Percentiles rank a stretch among this genome's conserved stretches.
phyloP scores from a whole-genome alignment of 2,329 filamentous ascomycete species.

The Ciborinia camelliae region DNA sequence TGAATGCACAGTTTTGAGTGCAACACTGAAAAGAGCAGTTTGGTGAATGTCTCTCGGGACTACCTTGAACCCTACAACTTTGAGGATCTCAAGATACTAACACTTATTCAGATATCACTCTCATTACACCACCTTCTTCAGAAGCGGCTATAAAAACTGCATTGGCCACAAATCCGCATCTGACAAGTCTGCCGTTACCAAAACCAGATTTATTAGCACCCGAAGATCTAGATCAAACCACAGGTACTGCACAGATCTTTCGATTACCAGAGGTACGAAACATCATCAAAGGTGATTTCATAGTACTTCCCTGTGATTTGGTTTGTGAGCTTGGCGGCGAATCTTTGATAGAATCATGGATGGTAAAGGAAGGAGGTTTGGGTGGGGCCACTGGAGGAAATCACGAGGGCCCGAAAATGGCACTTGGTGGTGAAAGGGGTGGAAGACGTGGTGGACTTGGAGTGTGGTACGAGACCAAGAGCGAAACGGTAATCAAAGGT shows the following conservation, averaged over 20 bases:
- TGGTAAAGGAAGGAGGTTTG: constrained; percentile 75
- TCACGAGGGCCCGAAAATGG: constrained; percentile 45
- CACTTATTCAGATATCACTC: constrained; percentile 52
- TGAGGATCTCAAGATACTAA: constrained; percentile 20
- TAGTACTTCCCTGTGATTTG: constrained; percentile 88
- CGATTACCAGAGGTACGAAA: constrained; percentile 76
- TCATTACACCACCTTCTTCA: constrained; percentile 63
- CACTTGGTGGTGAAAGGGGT: constrained; percentile 52
- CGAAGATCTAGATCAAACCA: constrained; percentile 71
- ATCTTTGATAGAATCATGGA: constrained; percentile 84
- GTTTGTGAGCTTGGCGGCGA: constrained; percentile 86
- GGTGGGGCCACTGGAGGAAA: constrained; percentile 54
- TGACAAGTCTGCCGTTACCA: constrained; percentile 70
- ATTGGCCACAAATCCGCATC: constrained; percentile 72
- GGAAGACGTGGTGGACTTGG: constrained; percentile 75
- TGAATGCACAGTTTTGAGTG: neutral
- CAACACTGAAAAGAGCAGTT: neutral
- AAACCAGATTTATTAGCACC: constrained; percentile 76
- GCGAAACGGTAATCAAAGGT: constrained; percentile 72
- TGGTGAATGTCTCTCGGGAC: neutral
- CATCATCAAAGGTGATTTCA: constrained; percentile 79
- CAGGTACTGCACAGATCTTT: constrained; percentile 84
- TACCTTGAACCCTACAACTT: neutral
- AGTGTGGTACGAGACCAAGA: constrained; percentile 88
- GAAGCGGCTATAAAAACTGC: constrained; percentile 64